Evolutionary conservation across 1,139 yeast species (phyloP), one percentile per base, ranked within the genome.

Genomic region (Debaryomyces nepalensis): DNA sequence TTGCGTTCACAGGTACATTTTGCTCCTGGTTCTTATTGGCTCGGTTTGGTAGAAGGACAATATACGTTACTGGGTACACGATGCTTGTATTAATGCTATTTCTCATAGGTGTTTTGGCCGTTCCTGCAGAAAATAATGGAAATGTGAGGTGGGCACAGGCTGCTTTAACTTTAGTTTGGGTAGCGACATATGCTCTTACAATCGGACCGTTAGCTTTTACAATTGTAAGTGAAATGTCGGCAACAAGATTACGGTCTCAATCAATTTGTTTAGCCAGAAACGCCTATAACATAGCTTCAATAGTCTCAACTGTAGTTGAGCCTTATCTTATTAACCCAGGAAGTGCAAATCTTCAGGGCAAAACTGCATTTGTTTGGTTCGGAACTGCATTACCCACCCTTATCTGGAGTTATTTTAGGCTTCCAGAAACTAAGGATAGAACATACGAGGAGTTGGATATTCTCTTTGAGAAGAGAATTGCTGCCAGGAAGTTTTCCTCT

Each of bases 281-380:
- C 37, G 63, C 72, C 29, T 72, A 75, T 33, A 71, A 80, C 47
- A 61, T 76, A 31, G 66, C 56, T 53, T 51, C 75, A 14, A 63
- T 79, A 27, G 63, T 75, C 23, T 19, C 22, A 6, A 31, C 11
- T 31, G 24, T 31, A 7, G 18, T 31, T 8, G 72, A 72, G 43
- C 86, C 87, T 9, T 76, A 79, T 55, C 75, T 81, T 82, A 68
- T 82, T 55, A 80, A 79, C 56, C 79, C 82, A 2, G 66, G 72
- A 12, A 75, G 75, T 9, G 78, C 81, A 69, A 70, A 78, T 51
- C 70, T 81, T 80, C 68, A 74, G 45, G 86, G 82, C 27, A 80
- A 81, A 58, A 69, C 81, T 11, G 85, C 80, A 2, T 77, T 78
- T 55, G 69, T 81, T 54, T 81, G 79, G 75, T 81, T 75, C 19